phyloP scores from a whole-genome alignment of 1,284 basidiomycete genomes.

The Leccinum pachyderme region DNA sequence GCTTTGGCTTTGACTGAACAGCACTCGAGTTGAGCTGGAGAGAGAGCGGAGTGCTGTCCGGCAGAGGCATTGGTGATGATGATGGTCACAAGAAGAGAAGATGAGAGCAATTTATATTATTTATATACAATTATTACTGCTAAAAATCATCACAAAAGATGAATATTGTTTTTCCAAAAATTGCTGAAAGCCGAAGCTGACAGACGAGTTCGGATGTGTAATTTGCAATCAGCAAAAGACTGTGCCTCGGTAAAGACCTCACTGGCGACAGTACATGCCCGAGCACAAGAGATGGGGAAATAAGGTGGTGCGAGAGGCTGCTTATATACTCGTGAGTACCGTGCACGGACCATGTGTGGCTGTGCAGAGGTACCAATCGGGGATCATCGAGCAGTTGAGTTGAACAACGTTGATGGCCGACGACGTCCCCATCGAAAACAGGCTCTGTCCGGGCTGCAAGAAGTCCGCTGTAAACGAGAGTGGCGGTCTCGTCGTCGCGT shows the following conservation, averaged over 20 bases:
- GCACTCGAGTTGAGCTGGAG: slow-evolving; percentile 55
- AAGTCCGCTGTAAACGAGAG: slow-evolving; percentile 79
- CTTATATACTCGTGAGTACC: slow-evolving; percentile 32
- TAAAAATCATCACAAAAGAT: slow-evolving; percentile 35
- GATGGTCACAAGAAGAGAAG: neutral
- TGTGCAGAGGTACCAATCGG: neutral
- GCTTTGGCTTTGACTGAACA: slow-evolving; percentile 58
- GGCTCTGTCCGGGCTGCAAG: slow-evolving; percentile 83
- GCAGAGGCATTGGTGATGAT: slow-evolving; percentile 56
- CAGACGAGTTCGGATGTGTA: slow-evolving; percentile 84
- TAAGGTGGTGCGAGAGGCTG: neutral
- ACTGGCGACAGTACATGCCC: slow-evolving; percentile 90
- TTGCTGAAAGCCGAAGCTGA: slow-evolving; percentile 75
- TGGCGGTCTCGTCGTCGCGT: slow-evolving; percentile 87
- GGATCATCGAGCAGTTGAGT: neutral
- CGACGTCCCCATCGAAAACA: slow-evolving; percentile 48
- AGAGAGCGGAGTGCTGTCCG: slow-evolving; percentile 48
- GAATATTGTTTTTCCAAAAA: slow-evolving; percentile 84
- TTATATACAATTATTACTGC: neutral
- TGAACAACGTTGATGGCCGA: neutral
- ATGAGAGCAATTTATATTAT: neutral
- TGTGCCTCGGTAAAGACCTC: slow-evolving; percentile 89
- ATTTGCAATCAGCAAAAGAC: slow-evolving; percentile 95
- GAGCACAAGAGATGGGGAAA: slow-evolving; percentile 79
- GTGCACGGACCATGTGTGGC: slow-evolving; percentile 44